A percentile compares a stretch with the other conserved stretches of the same genome.
These are phyloP conservation scores for Piper betle DNA, from an alignment of 164 flowering plant genomes.

Conservation along the genomic window DNA sequence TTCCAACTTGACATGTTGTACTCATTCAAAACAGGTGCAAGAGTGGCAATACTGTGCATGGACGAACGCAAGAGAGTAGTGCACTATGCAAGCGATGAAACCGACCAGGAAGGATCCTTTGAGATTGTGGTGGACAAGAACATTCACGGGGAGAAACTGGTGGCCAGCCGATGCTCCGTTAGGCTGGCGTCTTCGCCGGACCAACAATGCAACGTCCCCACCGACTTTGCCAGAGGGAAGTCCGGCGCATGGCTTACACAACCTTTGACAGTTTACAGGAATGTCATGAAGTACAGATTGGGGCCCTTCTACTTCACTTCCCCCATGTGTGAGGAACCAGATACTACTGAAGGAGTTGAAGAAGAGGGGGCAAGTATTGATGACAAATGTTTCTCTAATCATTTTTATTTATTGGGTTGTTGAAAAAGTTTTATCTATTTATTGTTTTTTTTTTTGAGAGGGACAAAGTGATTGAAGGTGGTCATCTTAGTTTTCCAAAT, in stretches of 20 bases:
- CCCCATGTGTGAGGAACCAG: conserved; percentile 66
- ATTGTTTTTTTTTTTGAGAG: no score
- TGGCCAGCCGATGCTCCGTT: conserved; percentile 31
- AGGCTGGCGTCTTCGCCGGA: conserved; percentile 72
- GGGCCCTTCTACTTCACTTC: conserved; percentile 57
- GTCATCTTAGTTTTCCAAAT: no score
- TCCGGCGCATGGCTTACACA: conserved; percentile 42
- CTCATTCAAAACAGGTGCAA: conserved; percentile 30
- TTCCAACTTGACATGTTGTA: neutral
- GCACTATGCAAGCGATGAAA: conserved; percentile 52
- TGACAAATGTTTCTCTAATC: neutral
- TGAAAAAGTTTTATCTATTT: no score
- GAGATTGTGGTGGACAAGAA: conserved; percentile 25
- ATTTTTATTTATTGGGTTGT: no score
- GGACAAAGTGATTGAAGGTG: no score
- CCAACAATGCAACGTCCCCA: conserved; percentile 37
- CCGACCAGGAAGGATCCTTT: conserved; percentile 43
- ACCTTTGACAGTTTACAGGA: conserved; percentile 37
- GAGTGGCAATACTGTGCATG: conserved; percentile 53
- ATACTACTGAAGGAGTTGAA: conserved; percentile 6
- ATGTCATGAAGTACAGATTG: conserved; percentile 24
- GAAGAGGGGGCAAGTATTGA: neutral
- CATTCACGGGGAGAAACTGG: conserved; percentile 34
- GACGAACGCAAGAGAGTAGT: conserved; percentile 42
- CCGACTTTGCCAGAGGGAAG: conserved; percentile 48